phyloP scores from a whole-genome alignment of 2,329 filamentous ascomycete species.

The Xylaria sp. region DNA sequence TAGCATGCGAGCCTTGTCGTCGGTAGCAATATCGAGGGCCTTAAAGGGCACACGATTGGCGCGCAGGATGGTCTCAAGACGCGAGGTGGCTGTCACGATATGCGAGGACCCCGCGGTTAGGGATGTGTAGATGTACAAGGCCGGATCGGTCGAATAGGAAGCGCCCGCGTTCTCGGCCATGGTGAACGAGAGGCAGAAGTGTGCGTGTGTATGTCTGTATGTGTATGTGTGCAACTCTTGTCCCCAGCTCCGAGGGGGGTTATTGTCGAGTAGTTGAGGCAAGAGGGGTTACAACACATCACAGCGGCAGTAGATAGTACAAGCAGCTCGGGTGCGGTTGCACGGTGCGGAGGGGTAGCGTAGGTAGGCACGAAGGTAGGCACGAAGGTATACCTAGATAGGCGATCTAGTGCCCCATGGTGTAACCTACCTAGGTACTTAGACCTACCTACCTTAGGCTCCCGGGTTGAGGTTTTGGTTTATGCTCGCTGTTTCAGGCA shows the following conservation, averaged over 20 bases:
- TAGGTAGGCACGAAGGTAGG: neutral
- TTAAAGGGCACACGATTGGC: slow-evolving; percentile 95
- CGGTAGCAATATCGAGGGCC: slow-evolving; percentile 88
- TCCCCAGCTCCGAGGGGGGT: neutral
- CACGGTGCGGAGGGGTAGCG: slow-evolving; percentile 1
- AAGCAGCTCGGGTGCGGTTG: neutral
- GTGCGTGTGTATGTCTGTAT: neutral
- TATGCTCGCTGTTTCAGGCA: slow-evolving; percentile 16
- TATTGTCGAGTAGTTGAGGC: neutral
- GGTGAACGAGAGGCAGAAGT: neutral
- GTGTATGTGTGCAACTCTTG: neutral
- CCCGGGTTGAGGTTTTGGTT: neutral
- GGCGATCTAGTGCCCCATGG: too few relatives aligned
- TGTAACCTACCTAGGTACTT: neutral
- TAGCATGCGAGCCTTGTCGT: slow-evolving; percentile 87
- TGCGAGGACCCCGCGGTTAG: slow-evolving; percentile 95
- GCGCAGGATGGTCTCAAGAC: slow-evolving; percentile 94
- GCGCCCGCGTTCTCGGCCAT: slow-evolving; percentile 49
- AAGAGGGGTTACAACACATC: slow-evolving; percentile 3
- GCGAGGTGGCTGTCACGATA: slow-evolving; percentile 94
- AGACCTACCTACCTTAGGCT: neutral
- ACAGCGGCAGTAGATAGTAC: too few relatives aligned
- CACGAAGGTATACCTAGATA: neutral
- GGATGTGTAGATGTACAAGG: slow-evolving; percentile 95
- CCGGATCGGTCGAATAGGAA: slow-evolving; percentile 69